Percentiles rank a stretch among this genome's conserved stretches.
Evolutionary conservation across 495 filamentous ascomycete genomes (phyloP).

Genomic region (Astrothelium subdiscretum): DNA sequence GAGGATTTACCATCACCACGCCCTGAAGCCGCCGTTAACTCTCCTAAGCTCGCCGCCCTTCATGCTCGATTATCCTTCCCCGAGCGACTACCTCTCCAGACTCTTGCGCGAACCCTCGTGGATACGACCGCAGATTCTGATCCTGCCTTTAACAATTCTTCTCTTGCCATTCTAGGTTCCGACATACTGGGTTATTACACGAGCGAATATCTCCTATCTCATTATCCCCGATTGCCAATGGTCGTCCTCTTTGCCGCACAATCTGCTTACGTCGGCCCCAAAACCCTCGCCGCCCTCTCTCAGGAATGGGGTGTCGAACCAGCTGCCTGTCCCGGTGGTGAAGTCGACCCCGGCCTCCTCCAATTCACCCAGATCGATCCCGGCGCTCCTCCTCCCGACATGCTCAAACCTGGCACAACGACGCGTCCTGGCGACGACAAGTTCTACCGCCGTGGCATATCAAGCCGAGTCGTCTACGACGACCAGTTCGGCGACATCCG

Average conservation of each 20-base stretch:
- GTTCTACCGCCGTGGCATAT: slow-evolving; percentile 59
- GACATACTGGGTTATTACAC: slow-evolving; percentile 77
- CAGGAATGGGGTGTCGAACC: slow-evolving; percentile 82
- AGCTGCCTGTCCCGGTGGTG: slow-evolving; percentile 69
- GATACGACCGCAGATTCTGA: slow-evolving; percentile 71
- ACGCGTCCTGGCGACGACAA: slow-evolving; percentile 33
- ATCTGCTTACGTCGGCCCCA: slow-evolving; percentile 65
- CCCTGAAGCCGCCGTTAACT: slow-evolving; percentile 37
- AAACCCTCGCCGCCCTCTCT: slow-evolving; percentile 56
- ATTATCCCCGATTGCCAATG: slow-evolving; percentile 82
- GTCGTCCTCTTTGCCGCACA: slow-evolving; percentile 70
- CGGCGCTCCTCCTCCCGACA: slow-evolving; percentile 25
- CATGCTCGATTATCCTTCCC: slow-evolving; percentile 84
- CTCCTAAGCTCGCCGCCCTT: slow-evolving; percentile 85
- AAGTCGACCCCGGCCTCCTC: slow-evolving; percentile 88
- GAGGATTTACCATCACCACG: slow-evolving; percentile 7
- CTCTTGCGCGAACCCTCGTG: slow-evolving; percentile 74
- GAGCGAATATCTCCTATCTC: slow-evolving; percentile 72
- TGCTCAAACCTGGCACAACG: background rate
- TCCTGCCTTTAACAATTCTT: slow-evolving; percentile 65
- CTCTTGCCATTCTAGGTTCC: slow-evolving; percentile 68
- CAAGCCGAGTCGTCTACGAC: slow-evolving; percentile 60
- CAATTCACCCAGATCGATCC: slow-evolving; percentile 59
- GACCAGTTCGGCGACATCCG: slow-evolving; percentile 62
- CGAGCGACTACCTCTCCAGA: slow-evolving; percentile 67